These are phyloP conservation scores for Acer saccharum DNA, from an alignment of 345 rosid species.

Conservation along the genomic window DNA sequence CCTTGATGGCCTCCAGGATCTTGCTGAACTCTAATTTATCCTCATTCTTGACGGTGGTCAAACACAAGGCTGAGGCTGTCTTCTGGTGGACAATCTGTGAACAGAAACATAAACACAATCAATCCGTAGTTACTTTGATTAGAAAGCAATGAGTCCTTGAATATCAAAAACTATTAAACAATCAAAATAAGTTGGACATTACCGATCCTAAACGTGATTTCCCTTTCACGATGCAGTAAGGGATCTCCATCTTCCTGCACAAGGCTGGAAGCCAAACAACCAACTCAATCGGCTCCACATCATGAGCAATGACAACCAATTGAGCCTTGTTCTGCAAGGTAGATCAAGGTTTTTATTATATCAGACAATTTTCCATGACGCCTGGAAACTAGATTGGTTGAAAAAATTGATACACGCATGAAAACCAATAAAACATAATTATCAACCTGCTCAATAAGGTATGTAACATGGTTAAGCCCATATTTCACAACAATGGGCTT, in stretches of 20 bases:
- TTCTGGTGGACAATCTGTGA: conserved; percentile 66
- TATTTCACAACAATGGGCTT: conserved; percentile 75
- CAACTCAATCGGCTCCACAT: conserved; percentile 85
- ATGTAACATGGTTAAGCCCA: conserved; percentile 74
- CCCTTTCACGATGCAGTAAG: conserved; percentile 82
- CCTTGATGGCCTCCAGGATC: conserved; percentile 81
- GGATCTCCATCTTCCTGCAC: conserved; percentile 88
- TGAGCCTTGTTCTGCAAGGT: conserved; percentile 64
- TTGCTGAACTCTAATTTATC: conserved; percentile 81
- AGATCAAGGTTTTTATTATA: neutral
- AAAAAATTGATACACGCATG: neutral
- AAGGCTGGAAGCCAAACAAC: conserved; percentile 89
- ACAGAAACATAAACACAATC: neutral
- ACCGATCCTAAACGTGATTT: conserved; percentile 79
- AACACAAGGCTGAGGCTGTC: conserved; percentile 61
- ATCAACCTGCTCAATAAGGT: conserved; percentile 70
- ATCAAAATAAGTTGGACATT: neutral
- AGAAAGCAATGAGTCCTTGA: neutral
- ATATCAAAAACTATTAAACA: neutral
- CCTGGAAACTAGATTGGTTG: neutral
- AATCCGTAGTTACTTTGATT: neutral
- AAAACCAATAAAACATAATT: neutral
- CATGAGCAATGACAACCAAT: conserved; percentile 79
- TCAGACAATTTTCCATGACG: neutral
- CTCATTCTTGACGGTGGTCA: conserved; percentile 80